phyloP scores from a whole-genome alignment of 2,329 filamentous ascomycete species.

The Pseudogymnoascus sp. region DNA sequence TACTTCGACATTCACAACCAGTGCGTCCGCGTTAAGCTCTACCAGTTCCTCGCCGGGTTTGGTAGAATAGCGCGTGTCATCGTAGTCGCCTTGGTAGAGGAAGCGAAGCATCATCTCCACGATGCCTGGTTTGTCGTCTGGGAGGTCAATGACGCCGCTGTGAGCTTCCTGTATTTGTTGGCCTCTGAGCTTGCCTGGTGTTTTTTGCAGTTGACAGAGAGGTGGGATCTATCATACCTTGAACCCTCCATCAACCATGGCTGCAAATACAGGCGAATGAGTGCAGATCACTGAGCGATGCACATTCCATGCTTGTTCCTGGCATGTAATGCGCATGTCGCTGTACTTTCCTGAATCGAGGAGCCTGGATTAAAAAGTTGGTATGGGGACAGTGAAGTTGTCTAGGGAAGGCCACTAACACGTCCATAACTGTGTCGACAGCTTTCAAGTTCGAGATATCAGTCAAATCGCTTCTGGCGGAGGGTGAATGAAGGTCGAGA shows the following conservation, averaged over 20 bases:
- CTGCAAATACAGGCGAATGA: neutral
- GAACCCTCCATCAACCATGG: neutral
- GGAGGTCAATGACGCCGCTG: neutral
- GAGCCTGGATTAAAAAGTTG: neutral
- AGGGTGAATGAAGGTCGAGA: neutral
- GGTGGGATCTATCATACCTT: neutral
- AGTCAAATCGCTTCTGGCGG: neutral
- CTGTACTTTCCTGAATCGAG: neutral
- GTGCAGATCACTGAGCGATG: neutral
- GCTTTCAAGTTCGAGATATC: neutral
- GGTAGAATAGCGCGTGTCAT: neutral
- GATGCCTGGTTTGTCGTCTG: neutral
- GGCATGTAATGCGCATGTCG: neutral
- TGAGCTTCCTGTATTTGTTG: neutral
- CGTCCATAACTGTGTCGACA: neutral
- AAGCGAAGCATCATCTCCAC: neutral
- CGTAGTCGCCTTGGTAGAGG: neutral
- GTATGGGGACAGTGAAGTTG: neutral
- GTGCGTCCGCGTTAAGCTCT: neutral
- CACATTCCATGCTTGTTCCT: neutral
- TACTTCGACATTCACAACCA: neutral
- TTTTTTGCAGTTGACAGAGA: neutral
- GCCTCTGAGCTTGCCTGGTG: neutral
- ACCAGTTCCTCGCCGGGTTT: too few species aligned
- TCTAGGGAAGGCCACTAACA: neutral